A percentile compares a stretch with the other conserved stretches of the same genome.
These are phyloP conservation scores for Paraphoma sp. DNA, from an alignment of 2,329 filamentous ascomycete species.

Conservation along the genomic window DNA sequence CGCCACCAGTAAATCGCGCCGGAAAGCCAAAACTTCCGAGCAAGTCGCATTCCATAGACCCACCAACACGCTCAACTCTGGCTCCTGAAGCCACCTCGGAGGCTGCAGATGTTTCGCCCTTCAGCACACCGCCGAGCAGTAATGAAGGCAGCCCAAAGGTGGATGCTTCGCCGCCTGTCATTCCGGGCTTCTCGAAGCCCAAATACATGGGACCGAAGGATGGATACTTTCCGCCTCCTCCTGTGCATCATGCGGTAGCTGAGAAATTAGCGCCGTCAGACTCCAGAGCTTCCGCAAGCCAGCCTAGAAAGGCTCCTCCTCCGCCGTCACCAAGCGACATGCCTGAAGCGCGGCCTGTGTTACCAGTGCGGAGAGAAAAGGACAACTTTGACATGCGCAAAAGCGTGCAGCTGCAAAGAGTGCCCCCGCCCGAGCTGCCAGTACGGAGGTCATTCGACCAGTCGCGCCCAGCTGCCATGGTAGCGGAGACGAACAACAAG, in stretches of 20 bases:
- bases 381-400: slow-evolving; percentile 43
- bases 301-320: slow-evolving; percentile 24
- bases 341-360: slow-evolving; percentile 56
- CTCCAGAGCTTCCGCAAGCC: slow-evolving; percentile 22
- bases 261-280: slow-evolving; percentile 32
- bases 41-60: slow-evolving; percentile 49
- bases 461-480: slow-evolving; percentile 31
- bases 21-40: slow-evolving; percentile 74
- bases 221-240: slow-evolving; percentile 42
- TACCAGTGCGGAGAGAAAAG: slow-evolving; percentile 54
- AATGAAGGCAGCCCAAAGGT: slow-evolving; percentile 65
- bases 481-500: slow-evolving; percentile 31
- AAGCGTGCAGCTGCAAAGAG: slow-evolving; percentile 41
- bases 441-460: slow-evolving; percentile 46
- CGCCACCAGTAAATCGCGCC: slow-evolving; percentile 80
- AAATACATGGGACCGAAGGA: slow-evolving; percentile 30
- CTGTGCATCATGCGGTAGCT: slow-evolving; percentile 37
- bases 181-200: slow-evolving; percentile 33
- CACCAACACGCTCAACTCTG: slow-evolving; percentile 26
- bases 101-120: slow-evolving; percentile 72
- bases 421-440: slow-evolving; percentile 40
- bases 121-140: slow-evolving; percentile 83
- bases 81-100: slow-evolving; percentile 51
- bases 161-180: slow-evolving; percentile 27
- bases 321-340: slow-evolving; percentile 30